A percentile compares a stretch with the other conserved stretches of the same genome.
Evolutionary conservation across 805 yeast species (phyloP).

Genomic region (Pichia gijzeniarum): DNA sequence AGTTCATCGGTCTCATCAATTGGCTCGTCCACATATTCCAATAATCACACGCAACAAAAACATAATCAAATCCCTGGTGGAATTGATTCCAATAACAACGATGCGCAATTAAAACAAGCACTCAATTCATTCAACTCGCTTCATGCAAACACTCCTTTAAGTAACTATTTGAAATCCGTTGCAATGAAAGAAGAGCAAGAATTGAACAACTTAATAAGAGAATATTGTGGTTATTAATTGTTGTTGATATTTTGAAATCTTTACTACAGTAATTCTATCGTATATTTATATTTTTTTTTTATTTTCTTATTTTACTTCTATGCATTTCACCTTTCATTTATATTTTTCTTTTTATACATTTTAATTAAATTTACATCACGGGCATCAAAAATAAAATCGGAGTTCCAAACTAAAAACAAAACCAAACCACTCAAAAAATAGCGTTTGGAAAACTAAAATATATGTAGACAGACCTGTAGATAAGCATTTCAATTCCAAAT

Average conservation of each 20-base stretch:
- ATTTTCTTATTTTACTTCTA: not conserved
- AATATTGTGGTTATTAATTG: conserved; percentile 24
- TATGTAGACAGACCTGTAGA: too few species aligned
- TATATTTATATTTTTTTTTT: not conserved
- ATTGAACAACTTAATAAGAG: conserved; percentile 28
- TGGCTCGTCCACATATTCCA: conserved; percentile 4
- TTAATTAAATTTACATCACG: not conserved
- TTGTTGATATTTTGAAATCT: not conserved
- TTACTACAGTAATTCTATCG: too few species aligned
- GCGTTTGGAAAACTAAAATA: too few species aligned
- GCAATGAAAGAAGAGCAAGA: conserved; percentile 31
- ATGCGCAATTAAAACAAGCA: conserved; percentile 2
- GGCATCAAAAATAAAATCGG: not conserved
- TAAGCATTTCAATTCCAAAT: too few species aligned
- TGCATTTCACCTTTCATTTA: not conserved
- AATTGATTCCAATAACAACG: not conserved
- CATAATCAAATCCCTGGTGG: conserved; percentile 1
- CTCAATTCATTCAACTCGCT: conserved; percentile 6
- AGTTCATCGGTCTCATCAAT: conserved; percentile 27
- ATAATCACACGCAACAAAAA: not conserved
- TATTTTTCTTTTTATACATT: not conserved
- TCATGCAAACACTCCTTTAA: conserved; percentile 21
- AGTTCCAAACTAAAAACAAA: not conserved
- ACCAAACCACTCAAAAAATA: too few species aligned
- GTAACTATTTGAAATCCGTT: conserved; percentile 26